These are phyloP conservation scores for Entelexis sorbosivorans DNA, from an alignment of 1,139 yeast genomes.

Conservation along the genomic window DNA sequence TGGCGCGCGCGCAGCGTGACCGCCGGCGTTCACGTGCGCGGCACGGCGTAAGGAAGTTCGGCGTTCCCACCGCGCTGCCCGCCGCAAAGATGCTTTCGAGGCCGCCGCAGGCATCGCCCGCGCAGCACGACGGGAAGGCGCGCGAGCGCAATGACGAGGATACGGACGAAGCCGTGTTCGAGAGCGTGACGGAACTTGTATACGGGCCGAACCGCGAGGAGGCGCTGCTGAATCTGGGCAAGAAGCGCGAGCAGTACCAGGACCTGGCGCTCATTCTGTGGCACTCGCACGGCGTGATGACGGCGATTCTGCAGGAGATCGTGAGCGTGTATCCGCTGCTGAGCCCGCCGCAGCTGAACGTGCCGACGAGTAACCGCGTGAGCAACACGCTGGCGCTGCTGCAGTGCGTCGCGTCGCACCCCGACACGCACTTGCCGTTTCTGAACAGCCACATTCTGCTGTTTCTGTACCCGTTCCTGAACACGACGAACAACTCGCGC, in stretches of 20 bases:
- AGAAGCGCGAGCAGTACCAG: slow-evolving; percentile 87
- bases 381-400: slow-evolving; percentile 90
- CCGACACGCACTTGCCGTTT: slow-evolving; percentile 75
- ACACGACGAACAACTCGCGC: slow-evolving; percentile 81
- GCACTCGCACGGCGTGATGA: slow-evolving; percentile 96
- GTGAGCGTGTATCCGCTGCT: slow-evolving; percentile 79
- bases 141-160: neutral
- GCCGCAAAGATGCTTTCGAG: slow-evolving; percentile 3
- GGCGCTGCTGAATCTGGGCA: slow-evolving; percentile 82
- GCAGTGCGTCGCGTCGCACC: slow-evolving; percentile 94
- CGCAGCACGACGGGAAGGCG: neutral
- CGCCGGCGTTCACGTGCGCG: neutral
- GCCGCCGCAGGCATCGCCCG: slow-evolving; percentile 6
- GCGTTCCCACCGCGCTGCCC: neutral
- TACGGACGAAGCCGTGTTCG: slow-evolving; percentile 24
- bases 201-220: slow-evolving; percentile 87
- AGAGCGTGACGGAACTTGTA: slow-evolving; percentile 81
- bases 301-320: slow-evolving; percentile 79
- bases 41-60: too few species aligned
- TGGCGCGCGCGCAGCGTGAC: too few species aligned
- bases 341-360: slow-evolving; percentile 76
- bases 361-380: slow-evolving; percentile 82
- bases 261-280: slow-evolving; percentile 87
- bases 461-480: slow-evolving; percentile 83
- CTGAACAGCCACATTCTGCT: slow-evolving; percentile 85